Conservation (phyloP, 1,284 basidiomycete species). For the Ustilago sp. region DNA sequence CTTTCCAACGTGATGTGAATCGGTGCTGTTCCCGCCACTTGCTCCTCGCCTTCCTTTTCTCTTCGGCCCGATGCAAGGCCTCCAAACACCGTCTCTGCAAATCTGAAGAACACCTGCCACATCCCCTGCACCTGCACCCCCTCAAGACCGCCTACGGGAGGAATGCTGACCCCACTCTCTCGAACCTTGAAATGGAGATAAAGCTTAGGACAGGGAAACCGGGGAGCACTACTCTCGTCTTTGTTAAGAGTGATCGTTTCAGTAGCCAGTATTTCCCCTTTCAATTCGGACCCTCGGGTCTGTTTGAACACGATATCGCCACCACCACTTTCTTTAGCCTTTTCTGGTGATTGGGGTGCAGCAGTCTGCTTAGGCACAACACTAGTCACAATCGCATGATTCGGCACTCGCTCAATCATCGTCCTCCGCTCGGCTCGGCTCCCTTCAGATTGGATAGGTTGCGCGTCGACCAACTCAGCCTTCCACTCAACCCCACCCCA, state of each 20-base stretch:
- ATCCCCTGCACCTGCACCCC: neutral
- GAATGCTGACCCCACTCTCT: conserved; percentile 21
- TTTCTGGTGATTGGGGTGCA: neutral
- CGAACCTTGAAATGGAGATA: conserved; percentile 28
- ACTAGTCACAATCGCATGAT: conserved; percentile 21
- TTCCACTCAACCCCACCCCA: conserved; percentile 45
- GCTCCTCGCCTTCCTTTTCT: neutral
- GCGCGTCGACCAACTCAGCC: conserved; percentile 30
- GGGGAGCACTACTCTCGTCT: neutral
- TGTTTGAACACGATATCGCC: conserved; percentile 17
- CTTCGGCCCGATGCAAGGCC: neutral
- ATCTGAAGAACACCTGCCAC: neutral
- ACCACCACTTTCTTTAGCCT: conserved; percentile 2
- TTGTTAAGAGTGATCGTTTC: conserved; percentile 28
- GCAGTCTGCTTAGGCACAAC: conserved; percentile 26
- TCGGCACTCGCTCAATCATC: conserved; percentile 9
- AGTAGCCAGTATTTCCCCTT: conserved; percentile 27
- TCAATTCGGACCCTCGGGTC: neutral
- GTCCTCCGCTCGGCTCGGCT: neutral
- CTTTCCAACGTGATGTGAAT: conserved; percentile 39
- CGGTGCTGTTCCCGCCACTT: conserved; percentile 12
- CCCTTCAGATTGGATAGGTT: neutral
- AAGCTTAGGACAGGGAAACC: conserved; percentile 32
- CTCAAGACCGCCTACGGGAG: neutral
- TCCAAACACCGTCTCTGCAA: conserved; percentile 25